Percentiles rank a stretch among this genome's conserved stretches.
Evolutionary conservation across 768 basidiomycete genomes (phyloP).

Genomic region (Suillus spraguei): DNA sequence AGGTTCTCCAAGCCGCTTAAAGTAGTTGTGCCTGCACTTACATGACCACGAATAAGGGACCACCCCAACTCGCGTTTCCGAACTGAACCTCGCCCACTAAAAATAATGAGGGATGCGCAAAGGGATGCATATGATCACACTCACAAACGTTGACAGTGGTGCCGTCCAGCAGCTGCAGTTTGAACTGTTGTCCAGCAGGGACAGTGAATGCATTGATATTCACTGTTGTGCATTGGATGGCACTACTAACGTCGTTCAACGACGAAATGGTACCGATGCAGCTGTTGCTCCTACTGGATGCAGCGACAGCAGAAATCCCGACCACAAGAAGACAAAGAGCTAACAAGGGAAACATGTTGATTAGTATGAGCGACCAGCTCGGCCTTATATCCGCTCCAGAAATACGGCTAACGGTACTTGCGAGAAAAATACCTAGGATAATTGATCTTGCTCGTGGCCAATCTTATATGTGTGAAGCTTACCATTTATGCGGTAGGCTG

Average conservation of each 20-base stretch:
- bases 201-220: conserved; percentile 60
- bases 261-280: conserved; percentile 61
- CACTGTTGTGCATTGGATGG: conserved; percentile 58
- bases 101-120: neutral
- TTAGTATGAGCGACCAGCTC: neutral
- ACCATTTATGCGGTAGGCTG: neutral
- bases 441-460: neutral
- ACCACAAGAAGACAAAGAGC: conserved; percentile 21
- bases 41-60: conserved; percentile 57
- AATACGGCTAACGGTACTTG: neutral
- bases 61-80: conserved; percentile 52
- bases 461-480: neutral
- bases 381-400: neutral
- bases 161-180: conserved; percentile 45
- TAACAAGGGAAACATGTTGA: conserved; percentile 15
- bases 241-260: conserved; percentile 49
- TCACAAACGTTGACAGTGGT: conserved; percentile 62
- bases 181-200: conserved; percentile 53
- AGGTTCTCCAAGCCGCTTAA: neutral
- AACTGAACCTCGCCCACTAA: conserved; percentile 62
- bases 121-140: conserved; percentile 19
- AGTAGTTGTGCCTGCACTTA: conserved; percentile 23
- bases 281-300: conserved; percentile 4
- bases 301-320: conserved; percentile 23
- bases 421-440: neutral